phyloP scores from a whole-genome alignment of 1,284 basidiomycete genomes.

The Leccinum solheimii region DNA sequence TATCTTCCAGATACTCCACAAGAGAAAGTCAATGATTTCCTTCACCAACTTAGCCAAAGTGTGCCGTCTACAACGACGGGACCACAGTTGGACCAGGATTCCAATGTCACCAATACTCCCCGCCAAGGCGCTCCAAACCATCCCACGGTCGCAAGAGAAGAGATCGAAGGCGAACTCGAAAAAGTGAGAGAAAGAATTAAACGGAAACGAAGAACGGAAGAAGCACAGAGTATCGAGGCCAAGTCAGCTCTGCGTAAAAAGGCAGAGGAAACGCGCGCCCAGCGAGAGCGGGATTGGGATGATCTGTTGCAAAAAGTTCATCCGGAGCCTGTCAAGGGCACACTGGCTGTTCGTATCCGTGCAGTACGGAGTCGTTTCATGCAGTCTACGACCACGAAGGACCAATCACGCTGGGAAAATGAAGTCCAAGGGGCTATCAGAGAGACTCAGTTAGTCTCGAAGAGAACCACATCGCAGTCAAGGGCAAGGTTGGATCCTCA shows the following conservation, averaged over 20 bases:
- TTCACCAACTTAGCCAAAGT: slow-evolving; percentile 49
- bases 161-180: slow-evolving; percentile 44
- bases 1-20: slow-evolving; percentile 58
- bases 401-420: slow-evolving; percentile 59
- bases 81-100: slow-evolving; percentile 46
- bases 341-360: slow-evolving; percentile 51
- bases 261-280: slow-evolving; percentile 52
- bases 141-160: slow-evolving; percentile 42
- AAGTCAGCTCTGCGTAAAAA: slow-evolving; percentile 55
- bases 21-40: slow-evolving; percentile 52
- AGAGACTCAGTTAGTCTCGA: slow-evolving; percentile 52
- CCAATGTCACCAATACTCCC: slow-evolving; percentile 59
- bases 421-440: slow-evolving; percentile 56
- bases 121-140: slow-evolving; percentile 46
- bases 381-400: slow-evolving; percentile 51
- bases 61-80: slow-evolving; percentile 35
- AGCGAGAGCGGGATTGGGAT: slow-evolving; percentile 66
- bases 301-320: slow-evolving; percentile 53
- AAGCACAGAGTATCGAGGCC: slow-evolving; percentile 43
- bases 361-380: slow-evolving; percentile 56
- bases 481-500: slow-evolving; percentile 26
- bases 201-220: slow-evolving; percentile 30
- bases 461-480: slow-evolving; percentile 38
- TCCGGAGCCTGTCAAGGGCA: slow-evolving; percentile 49
- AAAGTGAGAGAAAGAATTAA: slow-evolving; percentile 40